Percentiles rank a stretch among this genome's conserved stretches.
phyloP scores from a whole-genome alignment of 1,139 yeast species.

The Sugiyamaella paludigena region DNA sequence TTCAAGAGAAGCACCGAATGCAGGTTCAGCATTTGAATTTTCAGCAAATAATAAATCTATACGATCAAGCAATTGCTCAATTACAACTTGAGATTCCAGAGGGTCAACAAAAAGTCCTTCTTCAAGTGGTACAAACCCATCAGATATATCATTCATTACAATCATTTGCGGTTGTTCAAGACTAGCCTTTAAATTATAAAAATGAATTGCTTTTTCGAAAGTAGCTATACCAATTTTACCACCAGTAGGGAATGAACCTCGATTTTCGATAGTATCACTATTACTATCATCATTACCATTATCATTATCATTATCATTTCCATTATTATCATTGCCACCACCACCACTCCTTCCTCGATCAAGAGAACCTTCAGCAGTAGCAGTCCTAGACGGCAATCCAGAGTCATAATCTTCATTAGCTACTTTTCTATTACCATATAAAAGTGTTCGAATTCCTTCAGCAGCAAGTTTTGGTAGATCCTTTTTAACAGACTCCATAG shows the following conservation, averaged over 20 bases:
- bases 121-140: constrained; percentile 77
- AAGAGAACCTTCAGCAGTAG: no score
- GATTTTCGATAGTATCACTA: constrained; percentile 5
- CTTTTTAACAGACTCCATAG: constrained; percentile 58
- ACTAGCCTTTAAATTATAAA: constrained; percentile 62
- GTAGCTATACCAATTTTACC: constrained; percentile 68
- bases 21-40: constrained; percentile 60
- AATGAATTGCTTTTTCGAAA: constrained; percentile 70
- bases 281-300: not conserved
- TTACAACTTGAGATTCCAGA: constrained; percentile 55
- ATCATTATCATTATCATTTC: constrained; percentile 13
- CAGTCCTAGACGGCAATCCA: no score
- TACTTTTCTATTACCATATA: constrained; percentile 39
- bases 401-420: constrained; percentile 10
- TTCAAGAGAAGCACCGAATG: constrained; percentile 76
- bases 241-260: constrained; percentile 38
- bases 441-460: constrained; percentile 65
- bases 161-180: constrained; percentile 62
- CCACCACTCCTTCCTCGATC: no score
- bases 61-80: constrained; percentile 65
- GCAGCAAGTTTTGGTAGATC: constrained; percentile 66
- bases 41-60: constrained; percentile 51
- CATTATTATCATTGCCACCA: no score
- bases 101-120: constrained; percentile 84
- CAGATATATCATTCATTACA: constrained; percentile 69